A percentile compares a stretch with the other conserved stretches of the same genome.
phyloP scores from a whole-genome alignment of 805 yeast genomes.

The Candida endomychidarum region DNA sequence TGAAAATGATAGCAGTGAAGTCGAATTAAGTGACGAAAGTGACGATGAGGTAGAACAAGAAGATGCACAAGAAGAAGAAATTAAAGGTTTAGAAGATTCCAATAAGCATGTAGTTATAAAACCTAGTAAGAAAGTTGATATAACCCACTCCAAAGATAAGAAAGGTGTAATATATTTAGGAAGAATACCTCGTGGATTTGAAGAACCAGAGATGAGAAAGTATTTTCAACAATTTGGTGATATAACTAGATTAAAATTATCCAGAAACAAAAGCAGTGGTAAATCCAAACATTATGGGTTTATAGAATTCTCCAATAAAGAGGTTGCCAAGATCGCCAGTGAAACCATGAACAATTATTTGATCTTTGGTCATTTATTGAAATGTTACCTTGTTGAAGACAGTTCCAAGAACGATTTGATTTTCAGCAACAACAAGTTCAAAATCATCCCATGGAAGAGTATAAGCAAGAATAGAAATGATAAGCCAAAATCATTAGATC shows the following conservation, averaged over 20 bases:
- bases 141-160: slow-evolving; percentile 20
- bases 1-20: slow-evolving; percentile 18
- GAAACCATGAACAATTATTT: slow-evolving; percentile 96
- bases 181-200: slow-evolving; percentile 88
- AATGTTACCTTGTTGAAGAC: slow-evolving; percentile 56
- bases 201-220: slow-evolving; percentile 73
- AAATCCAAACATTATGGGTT: slow-evolving; percentile 73
- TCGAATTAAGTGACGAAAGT: slow-evolving; percentile 19
- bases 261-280: slow-evolving; percentile 89
- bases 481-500: slow-evolving; percentile 53
- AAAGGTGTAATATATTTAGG: slow-evolving; percentile 85
- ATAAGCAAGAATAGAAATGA: slow-evolving; percentile 55
- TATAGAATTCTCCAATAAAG: slow-evolving; percentile 69
- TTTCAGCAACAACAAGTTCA: slow-evolving; percentile 57
- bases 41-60: slow-evolving; percentile 25
- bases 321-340: slow-evolving; percentile 84
- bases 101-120: slow-evolving; percentile 26
- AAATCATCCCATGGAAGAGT: slow-evolving; percentile 58
- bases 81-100: slow-evolving; percentile 18
- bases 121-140: slow-evolving; percentile 16
- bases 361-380: slow-evolving; percentile 80
- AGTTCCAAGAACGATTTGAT: slow-evolving; percentile 59
- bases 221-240: slow-evolving; percentile 92
- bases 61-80: slow-evolving; percentile 25
- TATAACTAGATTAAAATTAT: slow-evolving; percentile 71